A percentile compares a stretch with the other conserved stretches of the same genome.
phyloP scores from a whole-genome alignment of 73 alveolate genomes.

The Breviolum minutum region DNA sequence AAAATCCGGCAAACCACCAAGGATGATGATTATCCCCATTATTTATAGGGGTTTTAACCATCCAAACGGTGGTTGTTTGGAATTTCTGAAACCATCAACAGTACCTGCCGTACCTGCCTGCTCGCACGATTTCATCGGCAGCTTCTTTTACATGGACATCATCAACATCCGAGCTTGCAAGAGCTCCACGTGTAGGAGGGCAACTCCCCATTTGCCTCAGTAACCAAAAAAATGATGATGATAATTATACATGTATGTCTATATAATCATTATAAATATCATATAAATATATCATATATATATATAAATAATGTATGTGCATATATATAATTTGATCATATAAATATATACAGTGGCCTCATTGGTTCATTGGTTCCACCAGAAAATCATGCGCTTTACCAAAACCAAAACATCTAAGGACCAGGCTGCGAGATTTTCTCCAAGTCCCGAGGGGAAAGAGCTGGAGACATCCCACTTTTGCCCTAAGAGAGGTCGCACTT shows the following conservation, averaged over 20 bases:
- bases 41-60: no score
- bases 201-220: slow-evolving; percentile 14
- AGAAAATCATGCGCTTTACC: not conserved
- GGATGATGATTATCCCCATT: no score
- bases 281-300: no score
- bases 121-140: slow-evolving; percentile 50
- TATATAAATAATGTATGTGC: not conserved
- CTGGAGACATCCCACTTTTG: not conserved
- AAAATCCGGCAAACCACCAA: no score
- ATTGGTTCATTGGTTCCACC: no score
- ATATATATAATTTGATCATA: no score
- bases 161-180: slow-evolving; percentile 4
- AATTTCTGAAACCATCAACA: no score
- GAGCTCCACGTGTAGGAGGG: slow-evolving; percentile 32
- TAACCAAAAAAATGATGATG: not conserved
- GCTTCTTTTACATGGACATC: slow-evolving; percentile 21
- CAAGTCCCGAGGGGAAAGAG: slow-evolving; percentile 1
- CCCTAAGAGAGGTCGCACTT: not conserved
- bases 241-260: not conserved
- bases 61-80: no score
- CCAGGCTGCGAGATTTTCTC: not conserved
- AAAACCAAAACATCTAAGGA: not conserved
- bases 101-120: slow-evolving; percentile 55
- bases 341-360: no score
- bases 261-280: not conserved